Conservation (phyloP, 2,329 filamentous ascomycete species). For the Colletotrichum melonis region DNA sequence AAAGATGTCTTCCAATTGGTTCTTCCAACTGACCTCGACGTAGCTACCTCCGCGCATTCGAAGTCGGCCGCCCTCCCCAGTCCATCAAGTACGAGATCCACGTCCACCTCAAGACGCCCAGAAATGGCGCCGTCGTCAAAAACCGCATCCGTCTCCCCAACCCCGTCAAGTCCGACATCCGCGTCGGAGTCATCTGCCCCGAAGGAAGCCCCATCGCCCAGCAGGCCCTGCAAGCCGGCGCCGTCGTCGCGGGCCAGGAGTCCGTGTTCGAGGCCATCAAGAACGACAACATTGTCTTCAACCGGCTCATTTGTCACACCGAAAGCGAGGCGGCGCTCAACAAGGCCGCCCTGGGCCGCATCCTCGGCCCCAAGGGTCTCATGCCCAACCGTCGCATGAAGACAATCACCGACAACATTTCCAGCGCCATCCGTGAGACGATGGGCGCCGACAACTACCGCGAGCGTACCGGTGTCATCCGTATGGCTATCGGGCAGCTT, state of each 20-base stretch:
- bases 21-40: slow-evolving; percentile 18
- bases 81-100: slow-evolving; percentile 89
- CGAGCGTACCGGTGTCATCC: slow-evolving; percentile 85
- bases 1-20: neutral
- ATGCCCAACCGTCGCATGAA: slow-evolving; percentile 93
- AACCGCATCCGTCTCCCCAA: slow-evolving; percentile 90
- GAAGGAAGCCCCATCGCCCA: slow-evolving; percentile 79
- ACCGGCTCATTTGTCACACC: slow-evolving; percentile 87
- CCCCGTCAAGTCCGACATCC: slow-evolving; percentile 87
- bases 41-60: slow-evolving; percentile 90
- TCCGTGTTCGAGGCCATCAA: slow-evolving; percentile 83
- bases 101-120: slow-evolving; percentile 83
- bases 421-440: slow-evolving; percentile 80
- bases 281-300: slow-evolving; percentile 84
- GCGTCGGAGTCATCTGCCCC: slow-evolving; percentile 92
- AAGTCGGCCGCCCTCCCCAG: slow-evolving; percentile 83
- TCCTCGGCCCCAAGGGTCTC: slow-evolving; percentile 88
- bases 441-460: slow-evolving; percentile 88
- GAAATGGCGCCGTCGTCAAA: slow-evolving; percentile 87
- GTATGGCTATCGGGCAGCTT: slow-evolving; percentile 91
- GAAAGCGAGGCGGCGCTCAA: slow-evolving; percentile 82
- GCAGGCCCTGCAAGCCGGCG: slow-evolving; percentile 82
- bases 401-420: slow-evolving; percentile 87
- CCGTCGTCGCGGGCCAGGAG: slow-evolving; percentile 86
- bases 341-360: slow-evolving; percentile 82